Percentiles rank a stretch among this genome's conserved stretches.
phyloP scores from a whole-genome alignment of 2,329 filamentous ascomycete species.

The Fusarium siculi region DNA sequence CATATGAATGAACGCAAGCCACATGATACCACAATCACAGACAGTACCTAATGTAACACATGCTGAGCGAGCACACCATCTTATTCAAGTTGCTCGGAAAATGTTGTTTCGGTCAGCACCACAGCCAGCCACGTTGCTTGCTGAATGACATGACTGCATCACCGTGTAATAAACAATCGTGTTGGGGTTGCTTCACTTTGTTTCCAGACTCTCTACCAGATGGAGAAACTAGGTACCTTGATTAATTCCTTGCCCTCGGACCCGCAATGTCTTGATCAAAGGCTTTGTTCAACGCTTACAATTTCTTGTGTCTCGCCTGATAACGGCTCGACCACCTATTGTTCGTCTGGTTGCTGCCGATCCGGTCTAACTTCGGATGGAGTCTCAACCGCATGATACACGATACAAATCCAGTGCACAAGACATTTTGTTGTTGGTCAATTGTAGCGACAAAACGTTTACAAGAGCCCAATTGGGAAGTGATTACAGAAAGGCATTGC shows the following conservation, averaged over 20 bases:
- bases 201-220: background rate
- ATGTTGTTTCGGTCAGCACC: background rate
- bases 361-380: conserved; percentile 9
- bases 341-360: background rate
- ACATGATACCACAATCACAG: background rate
- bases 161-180: background rate
- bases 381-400: background rate
- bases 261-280: background rate
- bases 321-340: background rate
- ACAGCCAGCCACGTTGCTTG: conserved; percentile 4
- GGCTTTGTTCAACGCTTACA: background rate
- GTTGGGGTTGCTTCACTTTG: background rate
- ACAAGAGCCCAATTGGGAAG: background rate
- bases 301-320: conserved; percentile 10
- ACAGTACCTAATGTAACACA: background rate
- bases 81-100: background rate
- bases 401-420: background rate
- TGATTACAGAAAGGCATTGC: background rate
- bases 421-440: background rate
- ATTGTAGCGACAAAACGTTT: background rate
- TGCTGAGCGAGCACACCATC: conserved; percentile 3
- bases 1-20: conserved; percentile 19
- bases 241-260: background rate
- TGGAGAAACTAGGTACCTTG: background rate
- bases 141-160: background rate